Base-by-base conservation (phyloP, 139 green algal species). In the Ostreobium quekettii region DNA sequence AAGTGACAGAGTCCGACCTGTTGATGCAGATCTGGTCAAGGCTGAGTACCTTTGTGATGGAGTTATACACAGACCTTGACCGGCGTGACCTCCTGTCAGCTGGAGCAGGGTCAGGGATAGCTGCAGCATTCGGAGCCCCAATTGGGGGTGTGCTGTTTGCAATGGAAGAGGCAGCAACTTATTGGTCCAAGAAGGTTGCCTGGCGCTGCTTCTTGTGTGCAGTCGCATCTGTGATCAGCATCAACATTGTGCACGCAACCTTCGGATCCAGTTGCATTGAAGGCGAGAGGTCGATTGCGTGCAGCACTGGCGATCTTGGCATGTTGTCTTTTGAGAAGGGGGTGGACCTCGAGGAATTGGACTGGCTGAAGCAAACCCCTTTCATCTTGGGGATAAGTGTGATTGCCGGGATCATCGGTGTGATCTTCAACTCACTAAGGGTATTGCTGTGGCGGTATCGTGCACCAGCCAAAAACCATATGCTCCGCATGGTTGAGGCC, bases 141-240 rank as follows among this genome's bases (percentile, higher is more conserved):
- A 81, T 95, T 36, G 89, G 89, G 31, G 89, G 89, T 15, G 86
- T 95, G 49, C 76, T 95, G 48, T 95, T 95, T 79, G 88, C 87
- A 6, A 76, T 95, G 36, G 89, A 95, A 71, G 88, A 95, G 77
- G 81, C 83, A 66, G 85, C 83, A 2, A 85, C 71, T 30, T 84
- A 75, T 72, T 90, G 83, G 79, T 73, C 80, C n/a, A 80, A 88
- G 60, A 59, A 80, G 65, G 74, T 92, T 49, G 76, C 90, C 47
- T 93, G 87, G 88, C 70, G 82, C 19, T 76, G 77, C 0, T 95
- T 95, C 72, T 93, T n/a, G n/a, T n/a, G n/a, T n/a, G n/a, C n/a
- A n/a, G n/a, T 93, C 81, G 90, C 86, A 5, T 91, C 83, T 29
- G 88, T 83, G 28, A 66, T 90, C 2, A 77, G 85, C 60, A 81